Conservation (phyloP, 2,329 filamentous ascomycete genomes). For the Aspergillus phoenicis region DNA sequence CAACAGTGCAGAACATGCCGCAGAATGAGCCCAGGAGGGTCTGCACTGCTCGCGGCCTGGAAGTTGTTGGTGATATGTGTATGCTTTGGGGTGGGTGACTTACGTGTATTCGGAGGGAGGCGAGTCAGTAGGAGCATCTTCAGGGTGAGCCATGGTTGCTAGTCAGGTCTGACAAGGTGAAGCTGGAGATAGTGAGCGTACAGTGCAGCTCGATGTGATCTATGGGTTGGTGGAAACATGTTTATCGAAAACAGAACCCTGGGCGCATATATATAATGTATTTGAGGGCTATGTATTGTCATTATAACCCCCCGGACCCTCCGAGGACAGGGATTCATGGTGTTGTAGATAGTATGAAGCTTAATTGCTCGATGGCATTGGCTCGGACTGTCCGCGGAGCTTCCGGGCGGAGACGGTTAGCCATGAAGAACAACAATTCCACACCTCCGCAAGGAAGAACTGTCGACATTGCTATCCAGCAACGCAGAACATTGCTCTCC, state of each 20-base stretch:
- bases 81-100: not conserved
- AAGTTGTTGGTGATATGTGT: not conserved
- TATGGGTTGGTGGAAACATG: not conserved
- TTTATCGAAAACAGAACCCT: too few relatives aligned
- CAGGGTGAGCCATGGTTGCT: not conserved
- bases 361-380: not conserved
- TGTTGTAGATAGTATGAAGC: not conserved
- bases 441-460: too few relatives aligned
- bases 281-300: too few relatives aligned
- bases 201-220: not conserved
- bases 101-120: conserved; percentile 30
- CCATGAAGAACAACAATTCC: not conserved
- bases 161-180: not conserved
- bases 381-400: conserved; percentile 30
- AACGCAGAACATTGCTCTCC: too few relatives aligned
- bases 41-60: conserved; percentile 31
- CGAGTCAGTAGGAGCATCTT: not conserved
- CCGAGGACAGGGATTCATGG: not conserved
- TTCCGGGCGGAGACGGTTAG: conserved; percentile 16
- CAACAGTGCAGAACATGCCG: conserved; percentile 43
- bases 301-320: too few relatives aligned
- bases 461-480: too few relatives aligned
- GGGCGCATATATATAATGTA: too few relatives aligned
- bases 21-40: conserved; percentile 34
- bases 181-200: not conserved